Percentiles rank a stretch among this genome's conserved stretches.
phyloP scores from a whole-genome alignment of 139 green algal species.

The Chlorella sp. region DNA sequence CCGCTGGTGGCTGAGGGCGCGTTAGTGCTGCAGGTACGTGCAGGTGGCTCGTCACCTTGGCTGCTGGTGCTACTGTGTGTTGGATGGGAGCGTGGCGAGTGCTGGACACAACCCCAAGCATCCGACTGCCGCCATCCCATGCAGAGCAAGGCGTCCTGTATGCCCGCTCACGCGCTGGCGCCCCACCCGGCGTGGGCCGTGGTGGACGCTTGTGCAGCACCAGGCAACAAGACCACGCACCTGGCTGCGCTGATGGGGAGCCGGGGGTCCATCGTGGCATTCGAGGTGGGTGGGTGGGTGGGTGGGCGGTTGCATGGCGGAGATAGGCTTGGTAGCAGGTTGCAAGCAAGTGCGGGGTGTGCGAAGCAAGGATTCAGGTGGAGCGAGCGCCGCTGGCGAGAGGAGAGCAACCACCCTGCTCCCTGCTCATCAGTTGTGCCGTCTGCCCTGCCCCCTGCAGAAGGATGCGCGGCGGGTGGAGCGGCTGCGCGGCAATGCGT shows the following conservation, averaged over 20 bases:
- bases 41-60: too few species aligned
- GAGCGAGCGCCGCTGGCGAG: background rate
- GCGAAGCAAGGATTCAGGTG: background rate
- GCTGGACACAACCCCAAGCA: too few species aligned
- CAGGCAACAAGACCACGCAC: constrained; percentile 99
- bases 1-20: constrained; percentile 74
- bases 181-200: constrained; percentile 80
- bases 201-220: constrained; percentile 94
- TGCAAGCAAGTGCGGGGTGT: background rate
- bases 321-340: too few species aligned
- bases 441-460: background rate
- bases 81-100: too few species aligned
- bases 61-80: too few species aligned
- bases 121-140: too few species aligned
- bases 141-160: constrained; percentile 87
- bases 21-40: constrained; percentile 62
- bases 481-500: constrained; percentile 71
- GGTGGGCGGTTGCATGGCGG: too few species aligned
- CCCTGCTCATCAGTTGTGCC: too few species aligned
- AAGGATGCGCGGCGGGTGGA: constrained; percentile 73
- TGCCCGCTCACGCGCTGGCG: constrained; percentile 86
- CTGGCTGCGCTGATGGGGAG: constrained; percentile 69
- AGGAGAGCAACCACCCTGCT: background rate
- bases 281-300: constrained; percentile 60
- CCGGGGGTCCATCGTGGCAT: constrained; percentile 77